These are phyloP conservation scores for Heliamphora pulchella DNA, from an alignment of 179 eudicot genomes.

Conservation along the genomic window DNA sequence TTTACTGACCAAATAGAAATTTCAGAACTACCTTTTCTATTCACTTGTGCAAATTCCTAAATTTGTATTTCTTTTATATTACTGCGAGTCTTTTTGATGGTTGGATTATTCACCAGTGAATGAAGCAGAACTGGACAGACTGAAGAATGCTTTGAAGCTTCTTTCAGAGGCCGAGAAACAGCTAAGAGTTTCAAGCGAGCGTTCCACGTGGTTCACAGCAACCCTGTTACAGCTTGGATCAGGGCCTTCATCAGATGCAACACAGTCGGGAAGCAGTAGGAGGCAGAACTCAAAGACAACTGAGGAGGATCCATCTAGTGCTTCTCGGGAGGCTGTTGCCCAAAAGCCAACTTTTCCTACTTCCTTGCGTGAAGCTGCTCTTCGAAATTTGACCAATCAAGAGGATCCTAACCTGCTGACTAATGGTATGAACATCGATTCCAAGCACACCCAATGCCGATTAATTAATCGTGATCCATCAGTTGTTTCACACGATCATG, in stretches of 20 bases:
- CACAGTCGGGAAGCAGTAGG: slow-evolving; percentile 80
- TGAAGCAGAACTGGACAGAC: slow-evolving; percentile 70
- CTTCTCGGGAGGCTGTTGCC: slow-evolving; percentile 50
- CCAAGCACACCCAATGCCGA: slow-evolving; percentile 41
- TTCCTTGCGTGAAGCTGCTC: slow-evolving; percentile 30
- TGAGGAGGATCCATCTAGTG: slow-evolving; percentile 61
- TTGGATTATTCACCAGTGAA: slow-evolving; percentile 52
- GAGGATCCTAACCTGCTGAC: slow-evolving; percentile 25
- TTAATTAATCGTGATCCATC: slow-evolving; percentile 34
- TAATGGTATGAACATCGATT: slow-evolving; percentile 28
- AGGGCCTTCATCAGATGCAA: slow-evolving; percentile 62
- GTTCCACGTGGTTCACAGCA: slow-evolving; percentile 98
- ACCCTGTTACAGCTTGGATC: slow-evolving; percentile 95
- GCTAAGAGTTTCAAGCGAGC: slow-evolving; percentile 82
- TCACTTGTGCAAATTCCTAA: neutral
- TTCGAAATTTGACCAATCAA: slow-evolving; percentile 25
- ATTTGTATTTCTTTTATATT: neutral
- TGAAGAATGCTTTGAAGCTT: slow-evolving; percentile 84
- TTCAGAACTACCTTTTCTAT: neutral
- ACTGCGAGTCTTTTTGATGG: neutral
- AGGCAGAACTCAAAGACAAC: slow-evolving; percentile 74
- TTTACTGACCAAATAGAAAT: neutral
- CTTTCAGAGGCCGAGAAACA: slow-evolving; percentile 98
- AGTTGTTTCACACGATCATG: slow-evolving; percentile 29
- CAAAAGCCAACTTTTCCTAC: slow-evolving; percentile 45